These are phyloP conservation scores for Pseudogymnoascus sp. DNA, from an alignment of 2,329 filamentous ascomycete genomes.

Conservation along the genomic window DNA sequence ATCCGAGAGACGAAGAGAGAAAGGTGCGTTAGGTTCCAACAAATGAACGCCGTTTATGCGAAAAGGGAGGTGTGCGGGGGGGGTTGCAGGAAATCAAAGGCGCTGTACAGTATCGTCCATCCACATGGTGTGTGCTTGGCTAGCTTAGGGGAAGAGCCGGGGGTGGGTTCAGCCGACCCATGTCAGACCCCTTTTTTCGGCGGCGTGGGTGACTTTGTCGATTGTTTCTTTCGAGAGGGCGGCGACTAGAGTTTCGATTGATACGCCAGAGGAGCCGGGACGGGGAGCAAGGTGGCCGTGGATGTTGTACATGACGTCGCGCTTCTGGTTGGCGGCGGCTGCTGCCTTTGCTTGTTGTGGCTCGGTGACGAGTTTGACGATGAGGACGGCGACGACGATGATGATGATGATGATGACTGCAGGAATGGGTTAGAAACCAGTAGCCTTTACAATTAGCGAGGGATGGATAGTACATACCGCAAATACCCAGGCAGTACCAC, in stretches of 20 bases:
- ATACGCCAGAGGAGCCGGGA: slow-evolving; percentile 42
- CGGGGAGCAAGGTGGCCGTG: slow-evolving; percentile 14
- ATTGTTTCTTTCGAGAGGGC: neutral
- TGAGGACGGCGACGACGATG: slow-evolving; percentile 38
- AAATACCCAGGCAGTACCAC: slow-evolving; percentile 86
- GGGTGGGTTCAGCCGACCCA: neutral
- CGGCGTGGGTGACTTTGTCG: neutral
- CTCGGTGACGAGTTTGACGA: slow-evolving; percentile 39
- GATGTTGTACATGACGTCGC: slow-evolving; percentile 1
- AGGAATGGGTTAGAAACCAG: slow-evolving; percentile 11
- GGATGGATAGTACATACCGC: slow-evolving; percentile 33
- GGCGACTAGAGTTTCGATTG: slow-evolving; percentile 30
- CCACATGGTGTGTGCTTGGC: neutral
- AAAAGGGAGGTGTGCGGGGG: neutral
- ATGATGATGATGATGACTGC: slow-evolving; percentile 46
- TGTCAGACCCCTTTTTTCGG: neutral
- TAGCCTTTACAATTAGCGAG: slow-evolving; percentile 10
- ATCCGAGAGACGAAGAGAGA: neutral
- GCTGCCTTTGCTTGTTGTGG: neutral
- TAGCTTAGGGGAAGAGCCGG: neutral
- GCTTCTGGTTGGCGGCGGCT: slow-evolving; percentile 1
- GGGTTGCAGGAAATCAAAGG: neutral
- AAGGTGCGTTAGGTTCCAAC: neutral
- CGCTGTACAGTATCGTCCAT: neutral
- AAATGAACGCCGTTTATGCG: slow-evolving; percentile 3